Percentiles rank a stretch among this genome's conserved stretches.
Conservation (phyloP, 1,139 yeast species). For the Wickerhamomyces sp. region DNA sequence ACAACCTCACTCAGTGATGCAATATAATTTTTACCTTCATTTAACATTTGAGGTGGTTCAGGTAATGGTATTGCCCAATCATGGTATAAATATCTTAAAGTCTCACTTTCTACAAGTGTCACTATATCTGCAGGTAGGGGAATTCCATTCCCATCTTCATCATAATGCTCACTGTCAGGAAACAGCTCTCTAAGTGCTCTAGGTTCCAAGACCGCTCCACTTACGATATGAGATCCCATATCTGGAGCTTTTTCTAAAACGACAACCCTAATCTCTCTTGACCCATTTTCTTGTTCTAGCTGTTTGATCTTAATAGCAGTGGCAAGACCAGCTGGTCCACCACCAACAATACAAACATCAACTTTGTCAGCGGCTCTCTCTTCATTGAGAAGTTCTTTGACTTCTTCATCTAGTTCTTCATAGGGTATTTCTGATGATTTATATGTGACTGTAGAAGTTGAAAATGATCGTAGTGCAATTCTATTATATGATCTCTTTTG, state of each 20-base stretch:
- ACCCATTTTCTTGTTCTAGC: constrained; percentile 64
- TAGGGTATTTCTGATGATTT: constrained; percentile 28
- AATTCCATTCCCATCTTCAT: constrained; percentile 50
- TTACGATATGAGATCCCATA: constrained; percentile 84
- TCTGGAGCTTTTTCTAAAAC: constrained; percentile 91
- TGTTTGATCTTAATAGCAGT: constrained; percentile 89
- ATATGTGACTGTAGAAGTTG: background rate
- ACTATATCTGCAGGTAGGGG: constrained; percentile 77
- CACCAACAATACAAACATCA: constrained; percentile 95
- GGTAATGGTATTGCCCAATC: constrained; percentile 65
- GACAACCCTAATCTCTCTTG: constrained; percentile 65
- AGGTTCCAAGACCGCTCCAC: constrained; percentile 95
- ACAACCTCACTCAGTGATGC: constrained; percentile 81
- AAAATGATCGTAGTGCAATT: background rate
- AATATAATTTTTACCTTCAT: constrained; percentile 76
- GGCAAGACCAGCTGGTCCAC: constrained; percentile 96
- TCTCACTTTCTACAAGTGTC: constrained; percentile 64
- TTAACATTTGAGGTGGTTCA: constrained; percentile 88
- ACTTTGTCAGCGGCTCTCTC: constrained; percentile 80
- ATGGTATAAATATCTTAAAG: constrained; percentile 62
- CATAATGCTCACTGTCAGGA: constrained; percentile 60
- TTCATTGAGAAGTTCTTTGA: constrained; percentile 40
- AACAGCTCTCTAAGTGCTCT: constrained; percentile 78
- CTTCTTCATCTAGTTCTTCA: constrained; percentile 38
- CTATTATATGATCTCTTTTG: too few species aligned